Base-by-base conservation (phyloP, 2,329 filamentous ascomycete genomes). In the Peltaster fructicola region DNA sequence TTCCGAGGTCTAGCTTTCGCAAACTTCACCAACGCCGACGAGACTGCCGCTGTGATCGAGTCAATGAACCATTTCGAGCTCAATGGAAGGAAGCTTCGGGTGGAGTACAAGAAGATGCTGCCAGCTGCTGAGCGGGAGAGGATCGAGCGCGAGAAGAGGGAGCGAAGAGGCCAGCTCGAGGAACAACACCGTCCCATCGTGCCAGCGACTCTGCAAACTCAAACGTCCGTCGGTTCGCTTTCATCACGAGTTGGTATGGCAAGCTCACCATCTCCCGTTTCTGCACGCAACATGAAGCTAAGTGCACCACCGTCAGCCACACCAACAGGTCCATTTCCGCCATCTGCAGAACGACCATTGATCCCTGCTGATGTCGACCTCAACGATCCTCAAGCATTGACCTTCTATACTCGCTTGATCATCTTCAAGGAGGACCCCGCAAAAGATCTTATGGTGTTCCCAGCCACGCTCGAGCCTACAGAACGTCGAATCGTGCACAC, bases 61-160 rank as follows among this genome's bases (percentile, higher is more conserved):
- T 67, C 75, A 25, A 76, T 98, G 65, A 98, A 98, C 47, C 82
- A 91, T 40, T 77, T 93, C 51, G 88, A 95, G 45, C 68, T 98
- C 6, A 82, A 92, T 47, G 88, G 88, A 22, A 69, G 88, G 32
- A 95, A 95, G 56, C 59, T 98, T 38, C 68, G 88, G 23, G 88
- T 98, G 14, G 88, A 98, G 53, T 98, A 95, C 59, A 98, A 98
- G 64, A 95, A 95, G 59, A 95, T 98, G 88, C 67, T 98, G 4
- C 88, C 88, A 1, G 69, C 90, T 36, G 80, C 84, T 15, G 88
- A 95, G 53, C 70, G 88, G 25, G 88, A 98, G 53, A 70, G 88
- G 19, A 95, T 98, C 39, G 88, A 98, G 52, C 69, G 88, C 5
- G 88, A 95, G 54, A 98, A 95, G 68, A 69, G 88, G 30, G 85